These are phyloP conservation scores for Microbotryomycetes sp. DNA, from an alignment of 1,284 basidiomycete species.

Conservation along the genomic window DNA sequence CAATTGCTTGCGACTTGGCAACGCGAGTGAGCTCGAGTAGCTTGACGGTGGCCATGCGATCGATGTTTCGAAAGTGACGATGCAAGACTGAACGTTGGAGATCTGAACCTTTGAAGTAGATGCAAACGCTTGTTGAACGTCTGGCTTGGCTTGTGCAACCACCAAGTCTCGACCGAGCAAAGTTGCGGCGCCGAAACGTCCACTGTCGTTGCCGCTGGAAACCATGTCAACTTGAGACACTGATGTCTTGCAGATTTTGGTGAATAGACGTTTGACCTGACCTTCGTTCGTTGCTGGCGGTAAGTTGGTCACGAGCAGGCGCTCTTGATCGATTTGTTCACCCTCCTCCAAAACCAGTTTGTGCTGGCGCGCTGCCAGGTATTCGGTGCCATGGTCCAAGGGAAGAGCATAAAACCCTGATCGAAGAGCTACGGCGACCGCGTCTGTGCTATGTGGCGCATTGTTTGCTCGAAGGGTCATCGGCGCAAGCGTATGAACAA, in stretches of 20 bases:
- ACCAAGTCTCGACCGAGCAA: conserved; percentile 1
- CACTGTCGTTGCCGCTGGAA: background rate
- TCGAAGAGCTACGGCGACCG: background rate
- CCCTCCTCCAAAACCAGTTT: background rate
- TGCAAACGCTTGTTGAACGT: background rate
- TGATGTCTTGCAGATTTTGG: conserved; percentile 9
- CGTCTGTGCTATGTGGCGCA: too few species aligned
- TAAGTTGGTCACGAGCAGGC: conserved; percentile 21
- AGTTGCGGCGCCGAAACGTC: too few species aligned
- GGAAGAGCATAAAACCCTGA: background rate
- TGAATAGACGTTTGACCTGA: conserved; percentile 12
- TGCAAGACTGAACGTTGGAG: background rate
- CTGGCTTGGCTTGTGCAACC: background rate
- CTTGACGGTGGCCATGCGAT: conserved; percentile 10
- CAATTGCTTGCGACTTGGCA: background rate
- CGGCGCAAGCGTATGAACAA: background rate
- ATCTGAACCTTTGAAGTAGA: too few species aligned
- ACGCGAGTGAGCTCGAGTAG: background rate
- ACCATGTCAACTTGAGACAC: conserved; percentile 5
- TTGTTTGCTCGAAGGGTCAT: too few species aligned
- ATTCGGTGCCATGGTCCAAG: background rate
- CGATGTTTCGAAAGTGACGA: conserved; percentile 12
- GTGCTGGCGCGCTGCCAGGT: background rate
- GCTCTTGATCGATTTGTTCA: background rate
- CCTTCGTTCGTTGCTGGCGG: conserved; percentile 11